A percentile compares a stretch with the other conserved stretches of the same genome.
These are phyloP conservation scores for Rhizopogon vulgaris DNA, from an alignment of 768 basidiomycete species.

Conservation along the genomic window DNA sequence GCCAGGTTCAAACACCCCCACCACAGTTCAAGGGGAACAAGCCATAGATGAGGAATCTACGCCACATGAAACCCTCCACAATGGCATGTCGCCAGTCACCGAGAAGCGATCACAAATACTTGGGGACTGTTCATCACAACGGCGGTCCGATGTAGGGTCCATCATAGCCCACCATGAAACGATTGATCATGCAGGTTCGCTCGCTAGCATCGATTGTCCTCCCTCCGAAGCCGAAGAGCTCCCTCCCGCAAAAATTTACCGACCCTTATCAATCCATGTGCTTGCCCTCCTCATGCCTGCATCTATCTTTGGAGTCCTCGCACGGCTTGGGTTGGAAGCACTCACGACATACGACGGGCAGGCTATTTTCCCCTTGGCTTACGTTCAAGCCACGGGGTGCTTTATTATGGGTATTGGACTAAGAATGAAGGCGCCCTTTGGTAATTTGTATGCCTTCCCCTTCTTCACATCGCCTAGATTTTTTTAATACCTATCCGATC, in stretches of 20 bases:
- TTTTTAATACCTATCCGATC: slow-evolving; percentile 5
- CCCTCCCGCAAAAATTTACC: slow-evolving; percentile 32
- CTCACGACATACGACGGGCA: slow-evolving; percentile 68
- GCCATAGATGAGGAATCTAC: not conserved
- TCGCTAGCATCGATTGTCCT: slow-evolving; percentile 37
- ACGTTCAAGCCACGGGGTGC: slow-evolving; percentile 85
- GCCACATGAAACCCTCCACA: no score
- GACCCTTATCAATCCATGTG: slow-evolving; percentile 57
- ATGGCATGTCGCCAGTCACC: no score
- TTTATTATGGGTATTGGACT: slow-evolving; percentile 83
- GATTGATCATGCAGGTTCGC: slow-evolving; percentile 29
- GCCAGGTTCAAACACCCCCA: not conserved
- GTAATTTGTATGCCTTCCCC: slow-evolving; percentile 54
- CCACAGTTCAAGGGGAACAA: not conserved
- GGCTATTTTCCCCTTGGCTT: slow-evolving; percentile 77
- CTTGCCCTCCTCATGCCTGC: slow-evolving; percentile 71
- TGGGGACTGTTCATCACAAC: slow-evolving; percentile 1
- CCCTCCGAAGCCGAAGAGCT: slow-evolving; percentile 27
- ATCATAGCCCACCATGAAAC: slow-evolving; percentile 29
- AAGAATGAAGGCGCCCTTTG: slow-evolving; percentile 65
- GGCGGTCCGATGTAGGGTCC: slow-evolving; percentile 24
- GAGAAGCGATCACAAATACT: not conserved
- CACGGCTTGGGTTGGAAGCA: slow-evolving; percentile 72
- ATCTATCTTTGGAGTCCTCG: slow-evolving; percentile 81
- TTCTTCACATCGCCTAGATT: slow-evolving; percentile 4